Evolutionary conservation across 805 yeast species (phyloP), one percentile per base, ranked within the genome.

Genomic region (Schwanniomyces pseudopolymorphus): DNA sequence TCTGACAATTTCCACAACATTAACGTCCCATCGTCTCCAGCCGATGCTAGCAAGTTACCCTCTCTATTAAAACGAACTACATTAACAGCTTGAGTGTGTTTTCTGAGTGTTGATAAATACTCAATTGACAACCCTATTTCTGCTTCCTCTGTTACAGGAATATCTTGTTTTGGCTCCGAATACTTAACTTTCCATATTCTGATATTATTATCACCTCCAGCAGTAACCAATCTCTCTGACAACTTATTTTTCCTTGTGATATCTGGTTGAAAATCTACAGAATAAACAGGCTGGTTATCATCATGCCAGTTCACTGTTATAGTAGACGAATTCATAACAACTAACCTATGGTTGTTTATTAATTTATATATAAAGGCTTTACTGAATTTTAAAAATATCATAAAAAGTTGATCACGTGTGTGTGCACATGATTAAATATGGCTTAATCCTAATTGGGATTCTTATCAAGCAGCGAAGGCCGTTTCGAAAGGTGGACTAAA

Each of bases 1-100:
- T 80, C 83, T 19, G 81, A 70, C 17, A 77, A 70, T 35, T 70
- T 74, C 99, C 99, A 94, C 28, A 94, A 66, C 52, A 91, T 72
- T 21, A 94, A 78, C 5, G 85, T 81, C 1, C 99, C 98, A 63
- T 94, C 99, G 60, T 94, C 99, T 3, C 97, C 96, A 0, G 96
- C 97, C 0, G 92, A 79, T 0, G 98, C 98, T 19, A 94, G 69
- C 5, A 77, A 53, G 41, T 78, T 74, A 1, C 97, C 97, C 2
- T 63, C 66, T 2, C 85, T 83, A 58, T 81, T 84, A 60, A 91
- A 94, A 43, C 96, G 70, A 4, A 89, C 96, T 27, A 83, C 91
- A 60, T 94, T 94, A 17, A 94, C 97, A 0, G 98, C 97, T 62
- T 90, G 96, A 2, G 94, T 87, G 61, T 94, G 99, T 56, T 89